Percentiles rank a stretch among this genome's conserved stretches.
These are phyloP conservation scores for Sanguinoderma infundibulare DNA, from an alignment of 1,284 basidiomycete genomes.

Conservation along the genomic window DNA sequence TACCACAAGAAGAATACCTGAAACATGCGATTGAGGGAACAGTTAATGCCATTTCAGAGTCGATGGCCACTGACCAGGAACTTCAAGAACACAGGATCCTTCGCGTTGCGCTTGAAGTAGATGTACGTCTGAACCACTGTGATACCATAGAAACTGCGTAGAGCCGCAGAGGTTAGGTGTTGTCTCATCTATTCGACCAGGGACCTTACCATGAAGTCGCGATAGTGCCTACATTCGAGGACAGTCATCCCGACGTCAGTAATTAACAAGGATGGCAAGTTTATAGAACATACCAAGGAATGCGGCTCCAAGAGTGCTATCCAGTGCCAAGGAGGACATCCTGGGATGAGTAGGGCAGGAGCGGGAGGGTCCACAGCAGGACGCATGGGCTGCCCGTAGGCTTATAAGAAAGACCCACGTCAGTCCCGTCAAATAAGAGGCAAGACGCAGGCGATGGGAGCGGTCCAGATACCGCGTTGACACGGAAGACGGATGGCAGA, in stretches of 20 bases:
- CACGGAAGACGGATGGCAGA: background rate
- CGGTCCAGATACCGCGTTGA: background rate
- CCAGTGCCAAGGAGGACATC: conserved; percentile 18
- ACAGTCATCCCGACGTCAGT: no score
- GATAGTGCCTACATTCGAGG: conserved; percentile 11
- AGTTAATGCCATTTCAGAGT: background rate
- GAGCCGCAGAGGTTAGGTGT: background rate
- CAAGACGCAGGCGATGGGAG: background rate
- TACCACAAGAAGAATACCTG: conserved; percentile 25
- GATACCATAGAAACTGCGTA: conserved; percentile 29
- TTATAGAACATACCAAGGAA: conserved; percentile 17
- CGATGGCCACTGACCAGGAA: conserved; percentile 18
- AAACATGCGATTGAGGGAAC: background rate
- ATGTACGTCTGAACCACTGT: conserved; percentile 30
- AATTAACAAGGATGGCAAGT: background rate
- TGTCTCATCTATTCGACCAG: background rate
- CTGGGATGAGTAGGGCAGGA: background rate
- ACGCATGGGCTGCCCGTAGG: background rate
- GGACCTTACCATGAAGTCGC: conserved; percentile 18
- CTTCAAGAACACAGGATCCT: conserved; percentile 24
- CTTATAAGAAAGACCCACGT: background rate
- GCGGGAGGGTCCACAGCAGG: background rate
- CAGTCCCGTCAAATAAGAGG: background rate
- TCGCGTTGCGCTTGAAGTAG: conserved; percentile 27
- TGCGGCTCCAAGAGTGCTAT: conserved; percentile 24